phyloP scores from a whole-genome alignment of 495 filamentous ascomycete genomes.

The Aspergillus ostianus region DNA sequence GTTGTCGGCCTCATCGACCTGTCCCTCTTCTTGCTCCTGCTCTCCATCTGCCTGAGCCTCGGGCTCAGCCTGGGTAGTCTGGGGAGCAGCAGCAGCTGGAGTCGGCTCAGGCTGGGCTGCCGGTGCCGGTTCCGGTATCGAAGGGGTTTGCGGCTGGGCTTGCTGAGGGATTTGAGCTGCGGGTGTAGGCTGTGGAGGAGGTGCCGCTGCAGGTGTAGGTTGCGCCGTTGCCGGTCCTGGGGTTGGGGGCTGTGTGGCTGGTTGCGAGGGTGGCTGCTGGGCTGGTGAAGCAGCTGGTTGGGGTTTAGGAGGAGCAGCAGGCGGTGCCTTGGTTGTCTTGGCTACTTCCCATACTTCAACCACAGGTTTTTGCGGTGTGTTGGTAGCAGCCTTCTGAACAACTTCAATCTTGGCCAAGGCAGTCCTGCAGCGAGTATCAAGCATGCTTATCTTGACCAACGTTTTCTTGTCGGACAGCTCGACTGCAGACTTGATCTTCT shows the following conservation, averaged over 20 bases:
- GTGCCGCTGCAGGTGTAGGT: background rate
- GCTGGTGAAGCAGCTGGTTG: slow-evolving; percentile 32
- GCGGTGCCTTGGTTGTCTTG: slow-evolving; percentile 63
- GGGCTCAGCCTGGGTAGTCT: slow-evolving; percentile 2
- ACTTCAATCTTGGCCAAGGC: slow-evolving; percentile 71
- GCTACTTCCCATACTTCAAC: slow-evolving; percentile 81
- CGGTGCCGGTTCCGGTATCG: background rate
- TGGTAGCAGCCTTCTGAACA: slow-evolving; percentile 72
- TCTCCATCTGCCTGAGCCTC: slow-evolving; percentile 1
- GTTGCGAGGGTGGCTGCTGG: slow-evolving; percentile 29
- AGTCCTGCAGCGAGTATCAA: slow-evolving; percentile 63
- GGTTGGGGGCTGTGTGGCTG: slow-evolving; percentile 5
- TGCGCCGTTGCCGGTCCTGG: slow-evolving; percentile 17
- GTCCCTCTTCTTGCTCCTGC: background rate
- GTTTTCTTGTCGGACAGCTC: slow-evolving; percentile 59
- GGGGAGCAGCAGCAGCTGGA: background rate
- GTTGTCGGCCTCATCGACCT: background rate
- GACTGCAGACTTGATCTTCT: slow-evolving; percentile 45
- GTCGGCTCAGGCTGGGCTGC: background rate
- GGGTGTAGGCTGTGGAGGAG: background rate
- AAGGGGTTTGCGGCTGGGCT: background rate
- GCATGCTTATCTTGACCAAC: slow-evolving; percentile 73
- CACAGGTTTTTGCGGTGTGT: slow-evolving; percentile 81
- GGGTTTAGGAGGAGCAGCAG: slow-evolving; percentile 37
- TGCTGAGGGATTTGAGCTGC: background rate